These are phyloP conservation scores for Pelargonium australe DNA, from an alignment of 441 rosid species.

Conservation along the genomic window DNA sequence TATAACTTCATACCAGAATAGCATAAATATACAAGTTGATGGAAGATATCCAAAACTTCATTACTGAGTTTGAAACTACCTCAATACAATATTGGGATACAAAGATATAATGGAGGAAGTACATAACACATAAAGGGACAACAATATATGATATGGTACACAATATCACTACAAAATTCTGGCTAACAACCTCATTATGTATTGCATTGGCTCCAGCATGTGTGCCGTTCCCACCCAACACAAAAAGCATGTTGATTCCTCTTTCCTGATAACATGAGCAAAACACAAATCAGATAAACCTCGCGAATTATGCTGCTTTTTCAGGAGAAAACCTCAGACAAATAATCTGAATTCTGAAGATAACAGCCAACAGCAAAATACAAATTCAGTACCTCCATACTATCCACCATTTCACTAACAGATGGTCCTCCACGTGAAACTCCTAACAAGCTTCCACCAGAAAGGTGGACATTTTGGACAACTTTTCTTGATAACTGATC, in stretches of 20 bases:
- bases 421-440: slow-evolving; percentile 96
- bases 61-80: neutral
- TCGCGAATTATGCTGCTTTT: slow-evolving; percentile 13
- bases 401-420: slow-evolving; percentile 65
- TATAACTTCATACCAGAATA: neutral
- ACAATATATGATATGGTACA: slow-evolving; percentile 5
- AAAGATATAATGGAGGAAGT: neutral
- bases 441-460: slow-evolving; percentile 96
- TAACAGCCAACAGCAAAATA: neutral
- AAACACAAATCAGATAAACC: slow-evolving; percentile 15
- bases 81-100: neutral
- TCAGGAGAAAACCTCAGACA: slow-evolving; percentile 4
- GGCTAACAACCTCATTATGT: slow-evolving; percentile 79
- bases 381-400: slow-evolving; percentile 50
- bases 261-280: slow-evolving; percentile 51
- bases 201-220: slow-evolving; percentile 98
- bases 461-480: slow-evolving; percentile 87
- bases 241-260: slow-evolving; percentile 98
- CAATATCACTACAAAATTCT: slow-evolving; percentile 6
- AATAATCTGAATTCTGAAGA: neutral
- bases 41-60: neutral
- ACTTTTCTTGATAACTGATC: slow-evolving; percentile 82
- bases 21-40: neutral
- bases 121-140: neutral
- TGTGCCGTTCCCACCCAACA: slow-evolving; percentile 91